phyloP scores from a whole-genome alignment of 805 yeast genomes.

The Spathaspora gorwiae region DNA sequence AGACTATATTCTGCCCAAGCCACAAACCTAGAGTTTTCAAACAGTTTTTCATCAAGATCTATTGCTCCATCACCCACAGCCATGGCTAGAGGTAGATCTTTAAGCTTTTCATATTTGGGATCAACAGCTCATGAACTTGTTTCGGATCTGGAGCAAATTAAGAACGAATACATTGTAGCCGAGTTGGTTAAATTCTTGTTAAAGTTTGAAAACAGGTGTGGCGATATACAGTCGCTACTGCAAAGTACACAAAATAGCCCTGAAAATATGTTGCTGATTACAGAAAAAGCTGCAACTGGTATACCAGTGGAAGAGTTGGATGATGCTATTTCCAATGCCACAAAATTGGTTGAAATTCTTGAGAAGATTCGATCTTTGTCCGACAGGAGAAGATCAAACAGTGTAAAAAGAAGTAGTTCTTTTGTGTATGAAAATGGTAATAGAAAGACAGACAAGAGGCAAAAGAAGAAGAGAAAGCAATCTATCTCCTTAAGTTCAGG shows the following conservation, averaged over 20 bases:
- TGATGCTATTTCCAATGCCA: slow-evolving; percentile 1
- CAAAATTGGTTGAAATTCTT: slow-evolving; percentile 3
- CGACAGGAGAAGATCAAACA: background rate
- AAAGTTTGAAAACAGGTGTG: slow-evolving; percentile 4
- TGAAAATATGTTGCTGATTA: background rate
- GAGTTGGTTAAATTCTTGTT: slow-evolving; percentile 6
- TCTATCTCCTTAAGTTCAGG: slow-evolving; percentile 1
- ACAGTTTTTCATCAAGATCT: no score
- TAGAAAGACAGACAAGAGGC: background rate
- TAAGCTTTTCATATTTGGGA: slow-evolving; percentile 1
- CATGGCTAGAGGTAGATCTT: slow-evolving; percentile 1
- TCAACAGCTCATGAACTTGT: background rate
- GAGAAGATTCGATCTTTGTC: slow-evolving; percentile 3
- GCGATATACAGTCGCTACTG: background rate
- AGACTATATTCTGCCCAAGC: no score
- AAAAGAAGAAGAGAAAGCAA: slow-evolving; percentile 2
- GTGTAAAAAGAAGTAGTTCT: background rate
- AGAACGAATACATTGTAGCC: slow-evolving; percentile 1
- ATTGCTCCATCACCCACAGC: background rate
- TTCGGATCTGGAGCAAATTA: background rate
- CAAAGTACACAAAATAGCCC: background rate
- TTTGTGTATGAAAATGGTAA: background rate
- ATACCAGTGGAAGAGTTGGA: slow-evolving; percentile 4
- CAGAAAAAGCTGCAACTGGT: background rate
- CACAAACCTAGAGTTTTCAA: no score